Conservation (phyloP, 2,329 filamentous ascomycete species). For the Tricladium varicosporioides region DNA sequence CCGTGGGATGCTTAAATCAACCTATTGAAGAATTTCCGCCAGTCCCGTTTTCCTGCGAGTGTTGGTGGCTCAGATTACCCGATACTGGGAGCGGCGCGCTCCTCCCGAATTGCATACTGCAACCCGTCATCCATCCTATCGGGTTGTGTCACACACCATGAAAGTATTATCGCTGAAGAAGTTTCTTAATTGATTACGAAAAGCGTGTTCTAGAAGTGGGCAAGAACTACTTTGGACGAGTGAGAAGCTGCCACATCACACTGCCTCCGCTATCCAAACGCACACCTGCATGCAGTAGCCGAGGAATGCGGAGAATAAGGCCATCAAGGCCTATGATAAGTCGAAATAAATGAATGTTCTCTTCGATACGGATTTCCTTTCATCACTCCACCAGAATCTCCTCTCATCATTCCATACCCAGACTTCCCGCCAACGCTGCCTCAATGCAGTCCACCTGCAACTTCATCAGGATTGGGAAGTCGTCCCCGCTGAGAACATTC, state of each 20-base stretch:
- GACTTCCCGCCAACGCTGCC: not conserved
- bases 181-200: not conserved
- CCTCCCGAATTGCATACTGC: no score
- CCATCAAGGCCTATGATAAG: not conserved
- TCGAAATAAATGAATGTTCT: not conserved
- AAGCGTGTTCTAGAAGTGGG: not conserved
- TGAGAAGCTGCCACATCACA: not conserved
- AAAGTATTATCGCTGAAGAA: not conserved
- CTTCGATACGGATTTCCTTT: not conserved
- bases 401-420: not conserved
- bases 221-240: not conserved
- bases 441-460: slow-evolving; percentile 6
- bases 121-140: not conserved
- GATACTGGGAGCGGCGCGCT: no score
- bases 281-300: not conserved
- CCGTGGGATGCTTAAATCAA: no score
- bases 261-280: not conserved
- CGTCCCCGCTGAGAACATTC: slow-evolving; percentile 19
- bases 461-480: slow-evolving; percentile 10
- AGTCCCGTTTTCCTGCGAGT: no score
- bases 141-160: not conserved
- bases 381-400: not conserved
- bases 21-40: no score
- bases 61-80: no score
- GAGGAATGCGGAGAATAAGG: not conserved